Evolutionary conservation across 148 eudicot genomes (phyloP).

Genomic region (Salicornia ramosissima): DNA sequence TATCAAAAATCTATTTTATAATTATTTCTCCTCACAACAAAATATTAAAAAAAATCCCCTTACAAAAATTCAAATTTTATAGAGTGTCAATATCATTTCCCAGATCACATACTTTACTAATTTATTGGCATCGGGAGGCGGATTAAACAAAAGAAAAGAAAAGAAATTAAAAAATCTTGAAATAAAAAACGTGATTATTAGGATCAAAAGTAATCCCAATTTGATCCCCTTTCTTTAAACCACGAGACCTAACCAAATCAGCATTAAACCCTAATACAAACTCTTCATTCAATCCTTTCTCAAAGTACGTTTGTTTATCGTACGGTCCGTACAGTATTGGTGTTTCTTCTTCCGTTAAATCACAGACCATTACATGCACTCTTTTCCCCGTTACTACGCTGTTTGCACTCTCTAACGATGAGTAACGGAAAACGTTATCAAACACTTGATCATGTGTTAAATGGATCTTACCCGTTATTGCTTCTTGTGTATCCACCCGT

Average conservation of each 20-base stretch:
- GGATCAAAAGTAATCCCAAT: conserved; percentile 23
- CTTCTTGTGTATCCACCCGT: conserved; percentile 11
- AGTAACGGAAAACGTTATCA: conserved; percentile 19
- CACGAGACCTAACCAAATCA: conserved; percentile 19
- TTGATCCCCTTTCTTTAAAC: conserved; percentile 18
- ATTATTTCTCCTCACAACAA: too few species aligned
- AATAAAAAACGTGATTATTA: conserved; percentile 2
- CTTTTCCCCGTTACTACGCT: conserved; percentile 8
- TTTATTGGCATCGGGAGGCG: too few species aligned
- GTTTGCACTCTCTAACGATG: conserved; percentile 2
- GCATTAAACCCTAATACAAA: conserved; percentile 21
- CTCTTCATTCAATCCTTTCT: conserved; percentile 19
- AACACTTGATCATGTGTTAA: conserved; percentile 20
- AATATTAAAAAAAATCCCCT: too few species aligned
- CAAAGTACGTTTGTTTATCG: conserved; percentile 11
- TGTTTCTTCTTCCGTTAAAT: conserved; percentile 12
- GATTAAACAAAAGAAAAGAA: too few species aligned
- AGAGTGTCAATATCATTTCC: too few species aligned
- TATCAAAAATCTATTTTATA: too few species aligned
- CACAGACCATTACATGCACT: conserved; percentile 7
- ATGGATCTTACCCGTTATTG: conserved; percentile 16
- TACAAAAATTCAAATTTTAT: too few species aligned
- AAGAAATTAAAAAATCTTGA: conserved; percentile 20
- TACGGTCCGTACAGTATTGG: conserved; percentile 19
- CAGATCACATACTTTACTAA: too few species aligned